Evolutionary conservation across 352 stramenopile species (phyloP), one percentile per base, ranked within the genome.

Genomic region (Globisporangium sylvaticum): DNA sequence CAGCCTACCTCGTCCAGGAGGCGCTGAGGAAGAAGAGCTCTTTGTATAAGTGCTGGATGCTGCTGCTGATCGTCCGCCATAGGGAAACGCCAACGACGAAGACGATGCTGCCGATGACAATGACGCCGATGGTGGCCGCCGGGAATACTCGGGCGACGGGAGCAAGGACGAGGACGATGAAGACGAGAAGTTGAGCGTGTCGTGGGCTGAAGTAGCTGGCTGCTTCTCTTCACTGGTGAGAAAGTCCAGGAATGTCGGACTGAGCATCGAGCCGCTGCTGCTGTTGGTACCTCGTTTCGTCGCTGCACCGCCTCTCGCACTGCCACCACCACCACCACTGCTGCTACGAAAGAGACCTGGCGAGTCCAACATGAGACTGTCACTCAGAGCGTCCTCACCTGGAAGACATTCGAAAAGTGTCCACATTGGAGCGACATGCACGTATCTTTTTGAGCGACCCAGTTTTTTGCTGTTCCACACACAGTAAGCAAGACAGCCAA

Each of bases 181-280:
- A 8, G 62, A 37, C 8, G 32, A 10, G 27, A 56, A 53, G 18
- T 6, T 24, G 4, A 58, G 58, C 37, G 37, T 6, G 10, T 70
- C 48, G 48, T 65, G 65, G 0, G 25, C 27, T 6, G 54, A 18
- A 2, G 15, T 22, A 14, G 70, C 57, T 22, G 78, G 62, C 9
- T 71, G 79, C 62, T 89, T 87, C 64, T 92, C 81, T 62, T 92
- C 82, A 65, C 66, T 80, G 55, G 81, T 81, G 55, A 92, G 69
- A 61, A 91, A 88, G 58, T 92, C 85, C 61, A 94, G 71, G 59
- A 94, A 90, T 44, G 81, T 92, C 0, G 85, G 85, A 44, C 85
- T 94, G 62, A 94, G 83, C 75, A 91, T 87, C 65, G 70, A 59
- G 34, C 34, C 34, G 34, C 70, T 69, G 64, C 34, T 42, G 29